These are phyloP conservation scores for Polytrichum formosum DNA, from an alignment of 225 moss, liverwort and hornwort genomes.

Conservation along the genomic window DNA sequence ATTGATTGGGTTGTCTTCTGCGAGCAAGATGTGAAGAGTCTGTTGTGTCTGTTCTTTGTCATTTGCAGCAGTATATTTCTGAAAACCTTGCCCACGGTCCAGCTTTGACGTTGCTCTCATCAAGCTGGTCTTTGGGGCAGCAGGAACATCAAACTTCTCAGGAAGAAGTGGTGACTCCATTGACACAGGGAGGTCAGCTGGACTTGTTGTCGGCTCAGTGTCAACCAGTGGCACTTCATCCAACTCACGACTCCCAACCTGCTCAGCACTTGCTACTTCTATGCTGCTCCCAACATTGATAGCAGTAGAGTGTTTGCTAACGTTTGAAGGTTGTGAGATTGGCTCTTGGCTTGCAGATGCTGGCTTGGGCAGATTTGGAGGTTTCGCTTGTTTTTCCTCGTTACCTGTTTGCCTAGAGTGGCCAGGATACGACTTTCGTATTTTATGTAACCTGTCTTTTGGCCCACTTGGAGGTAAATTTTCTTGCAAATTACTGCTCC, in stretches of 20 bases:
- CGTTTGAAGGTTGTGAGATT: constrained; percentile 2
- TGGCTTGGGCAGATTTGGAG: background rate
- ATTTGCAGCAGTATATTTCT: constrained; percentile 13
- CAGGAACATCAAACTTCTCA: constrained; percentile 7
- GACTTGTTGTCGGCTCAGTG: constrained; percentile 5
- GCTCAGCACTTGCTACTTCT: constrained; percentile 12
- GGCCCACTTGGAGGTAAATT: constrained; percentile 18
- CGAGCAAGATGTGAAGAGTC: constrained; percentile 59
- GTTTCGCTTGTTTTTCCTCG: constrained; percentile 6
- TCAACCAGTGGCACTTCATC: constrained; percentile 10
- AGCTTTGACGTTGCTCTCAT: constrained; percentile 3
- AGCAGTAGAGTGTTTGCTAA: constrained; percentile 6
- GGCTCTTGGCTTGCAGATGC: constrained; percentile 4
- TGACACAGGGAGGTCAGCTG: constrained; percentile 4
- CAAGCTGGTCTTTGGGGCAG: background rate
- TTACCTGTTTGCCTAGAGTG: constrained; percentile 3
- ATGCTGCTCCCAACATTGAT: constrained; percentile 12
- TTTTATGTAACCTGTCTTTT: constrained; percentile 17
- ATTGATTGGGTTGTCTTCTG: constrained; percentile 84
- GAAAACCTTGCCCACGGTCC: constrained; percentile 13
- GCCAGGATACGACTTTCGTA: constrained; percentile 8
- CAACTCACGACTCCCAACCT: background rate
- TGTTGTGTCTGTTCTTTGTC: constrained; percentile 8
- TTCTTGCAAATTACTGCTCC: constrained; percentile 8
- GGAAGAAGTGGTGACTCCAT: constrained; percentile 2